These are phyloP conservation scores for Helicocarpus griseus DNA, from an alignment of 2,329 filamentous ascomycete genomes.

Conservation along the genomic window DNA sequence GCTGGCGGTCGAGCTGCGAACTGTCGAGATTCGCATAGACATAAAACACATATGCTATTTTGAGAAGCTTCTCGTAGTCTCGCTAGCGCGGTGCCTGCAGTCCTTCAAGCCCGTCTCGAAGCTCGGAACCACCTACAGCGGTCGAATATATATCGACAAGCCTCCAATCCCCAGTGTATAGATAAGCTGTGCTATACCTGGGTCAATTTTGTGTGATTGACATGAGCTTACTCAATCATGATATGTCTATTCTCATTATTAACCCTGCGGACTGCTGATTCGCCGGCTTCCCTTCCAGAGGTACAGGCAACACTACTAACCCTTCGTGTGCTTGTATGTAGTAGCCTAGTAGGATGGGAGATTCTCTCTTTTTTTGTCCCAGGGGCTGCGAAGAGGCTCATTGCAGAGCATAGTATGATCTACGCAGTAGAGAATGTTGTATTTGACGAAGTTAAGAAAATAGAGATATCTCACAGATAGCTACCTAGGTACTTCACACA, in stretches of 20 bases:
- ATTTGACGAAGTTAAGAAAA: no score
- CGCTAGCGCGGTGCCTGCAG: not conserved
- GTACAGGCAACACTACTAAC: no score
- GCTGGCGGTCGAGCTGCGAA: slow-evolving; percentile 1
- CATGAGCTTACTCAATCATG: slow-evolving; percentile 2
- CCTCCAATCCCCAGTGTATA: not conserved
- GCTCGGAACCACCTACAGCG: not conserved
- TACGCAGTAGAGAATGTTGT: no score
- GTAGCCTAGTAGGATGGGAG: no score
- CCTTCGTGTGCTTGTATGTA: no score
- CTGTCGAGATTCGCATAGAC: not conserved
- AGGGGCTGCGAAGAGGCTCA: no score
- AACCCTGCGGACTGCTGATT: not conserved
- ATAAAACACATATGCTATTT: not conserved
- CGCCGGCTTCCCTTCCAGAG: not conserved
- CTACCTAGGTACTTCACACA: no score
- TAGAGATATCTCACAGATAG: no score
- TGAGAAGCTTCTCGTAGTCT: not conserved
- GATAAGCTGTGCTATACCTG: slow-evolving; percentile 8
- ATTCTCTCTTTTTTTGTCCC: no score
- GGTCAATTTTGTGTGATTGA: slow-evolving; percentile 13
- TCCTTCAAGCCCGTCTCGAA: not conserved
- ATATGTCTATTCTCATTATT: not conserved
- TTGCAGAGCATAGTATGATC: no score
- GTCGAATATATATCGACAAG: not conserved